Evolutionary conservation across 1,139 yeast genomes (phyloP).

Genomic region (Candida pseudoviswanathii): DNA sequence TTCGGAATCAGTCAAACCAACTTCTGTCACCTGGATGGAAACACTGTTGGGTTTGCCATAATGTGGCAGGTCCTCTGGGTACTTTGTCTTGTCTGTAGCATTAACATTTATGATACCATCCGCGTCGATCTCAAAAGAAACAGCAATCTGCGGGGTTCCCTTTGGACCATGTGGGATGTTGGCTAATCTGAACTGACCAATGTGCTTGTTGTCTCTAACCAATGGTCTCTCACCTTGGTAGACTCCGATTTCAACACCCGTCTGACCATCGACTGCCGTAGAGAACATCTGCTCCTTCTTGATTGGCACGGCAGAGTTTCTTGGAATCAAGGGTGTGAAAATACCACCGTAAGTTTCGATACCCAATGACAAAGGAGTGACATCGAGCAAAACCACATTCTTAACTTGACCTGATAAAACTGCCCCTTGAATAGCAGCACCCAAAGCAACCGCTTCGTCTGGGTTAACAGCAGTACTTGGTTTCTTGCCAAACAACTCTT

Average conservation of each 20-base stretch:
- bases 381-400: constrained; percentile 75
- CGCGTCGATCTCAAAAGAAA: constrained; percentile 75
- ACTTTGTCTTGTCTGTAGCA: constrained; percentile 66
- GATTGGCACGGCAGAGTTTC: constrained; percentile 77
- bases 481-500: constrained; percentile 53
- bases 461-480: constrained; percentile 75
- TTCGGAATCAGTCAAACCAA: constrained; percentile 68
- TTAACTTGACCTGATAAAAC: constrained; percentile 69
- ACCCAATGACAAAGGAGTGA: constrained; percentile 77
- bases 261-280: constrained; percentile 85
- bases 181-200: constrained; percentile 69
- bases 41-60: constrained; percentile 39
- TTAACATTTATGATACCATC: constrained; percentile 80
- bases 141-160: constrained; percentile 76
- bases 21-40: constrained; percentile 69
- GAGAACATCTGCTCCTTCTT: constrained; percentile 72
- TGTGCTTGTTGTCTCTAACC: constrained; percentile 70
- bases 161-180: constrained; percentile 75
- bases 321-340: constrained; percentile 72
- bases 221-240: constrained; percentile 79
- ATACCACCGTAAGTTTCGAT: constrained; percentile 84
- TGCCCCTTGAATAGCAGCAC: constrained; percentile 86
- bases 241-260: constrained; percentile 75
- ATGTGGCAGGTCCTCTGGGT: constrained; percentile 33
- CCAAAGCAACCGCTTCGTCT: constrained; percentile 83